Evolutionary conservation across 1,139 yeast genomes (phyloP), one percentile per base, ranked within the genome.

Genomic region (Nakaseomyces bracarensis): DNA sequence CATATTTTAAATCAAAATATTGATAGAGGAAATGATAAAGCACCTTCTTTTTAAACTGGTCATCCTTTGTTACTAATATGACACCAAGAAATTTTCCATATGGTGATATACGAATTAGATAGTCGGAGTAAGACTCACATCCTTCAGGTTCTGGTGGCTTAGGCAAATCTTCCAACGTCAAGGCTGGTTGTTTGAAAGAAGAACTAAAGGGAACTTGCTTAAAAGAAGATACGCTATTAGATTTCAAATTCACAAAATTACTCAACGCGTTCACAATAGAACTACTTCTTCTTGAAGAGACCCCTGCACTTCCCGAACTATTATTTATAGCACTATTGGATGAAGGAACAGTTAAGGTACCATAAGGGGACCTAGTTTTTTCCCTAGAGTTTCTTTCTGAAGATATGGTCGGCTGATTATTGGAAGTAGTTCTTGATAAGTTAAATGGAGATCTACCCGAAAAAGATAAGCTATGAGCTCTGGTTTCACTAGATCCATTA

Each of bases 1-100:
- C 74, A 19, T 65, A 65, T 2, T 51, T 39, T 45, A 79, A 77
- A 43, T 73, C 66, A 52, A 77, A 75, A 21, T 56, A 63, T 23
- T 62, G 56, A 5, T 61, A 48, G 22, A 71, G 45, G 48, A 64
- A 76, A 23, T 53, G 50, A 16, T 60, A 54, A 41, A 77, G 51
- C 25, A 72, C 70, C 2, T 52, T 50, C 15, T 54, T 53, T 44
- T 61, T 56, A 45, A 70, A 72, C 2, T 46, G 54, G 20, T 64
- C 62, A 38, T 65, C 67, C 9, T 60, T 57, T 18, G 55, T 53
- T 3, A 74, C 58, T 22, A 75, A 56, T 4, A 68, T 53, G 0
- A 66, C 59, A 1, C 71, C 67, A 3, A 69, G 56, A 37, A 63
- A 63, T 30, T 64, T 61, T 1, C 67, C 69, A 43, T 63, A 64